Base-by-base conservation (phyloP, 139 green algal species). In the Edaphochlamys debaryana region DNA sequence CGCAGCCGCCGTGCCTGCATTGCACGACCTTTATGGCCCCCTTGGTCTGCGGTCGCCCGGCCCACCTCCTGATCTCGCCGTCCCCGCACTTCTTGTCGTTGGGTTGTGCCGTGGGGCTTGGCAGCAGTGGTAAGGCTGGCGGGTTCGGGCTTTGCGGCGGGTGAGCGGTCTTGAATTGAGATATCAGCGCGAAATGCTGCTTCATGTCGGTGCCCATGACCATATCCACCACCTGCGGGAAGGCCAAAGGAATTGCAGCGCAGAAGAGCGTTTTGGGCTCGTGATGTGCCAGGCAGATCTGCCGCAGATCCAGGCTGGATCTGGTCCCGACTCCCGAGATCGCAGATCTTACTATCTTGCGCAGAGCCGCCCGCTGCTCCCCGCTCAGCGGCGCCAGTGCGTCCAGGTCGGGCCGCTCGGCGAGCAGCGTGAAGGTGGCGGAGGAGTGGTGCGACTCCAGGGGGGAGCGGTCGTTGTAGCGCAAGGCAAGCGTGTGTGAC, bases 181-280 rank as follows among this genome's bases (percentile, higher is more conserved):
- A 42, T 23, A 89, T 48, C 30, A 91, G 80, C 25, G 80, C 58
- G 38, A 89, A 89, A 77, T 92, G 89, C 76, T 87, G 72, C 69
- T 87, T 85, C 88, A 92, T 92, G 82, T 92, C 88, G 6, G 88
- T 92, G 25, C 58, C 82, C 82, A 92, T 67, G 32, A 92, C 85
- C 77, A 92, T 68, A 2, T 88, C 82, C n/a, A 89, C 87, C 27
- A 86, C 64, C 56, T 63, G 56, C 13, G 11, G 45, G 45, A 13
- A 13, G 45, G 11, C 11, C 11, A 13, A 9, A 13, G 9, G 45
- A 13, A 54, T 22, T 9, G 45, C 11, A 54, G 11, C 11, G 45
- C 45, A 54, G 11, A 13, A 22, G 45, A 54, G 45, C 45, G 11
- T 54, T 9, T 54, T 54, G 11, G 45, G 45, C 45, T 54, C n/a